Conservation (phyloP, 129 eudicot genomes). For the Daucus carota region DNA sequence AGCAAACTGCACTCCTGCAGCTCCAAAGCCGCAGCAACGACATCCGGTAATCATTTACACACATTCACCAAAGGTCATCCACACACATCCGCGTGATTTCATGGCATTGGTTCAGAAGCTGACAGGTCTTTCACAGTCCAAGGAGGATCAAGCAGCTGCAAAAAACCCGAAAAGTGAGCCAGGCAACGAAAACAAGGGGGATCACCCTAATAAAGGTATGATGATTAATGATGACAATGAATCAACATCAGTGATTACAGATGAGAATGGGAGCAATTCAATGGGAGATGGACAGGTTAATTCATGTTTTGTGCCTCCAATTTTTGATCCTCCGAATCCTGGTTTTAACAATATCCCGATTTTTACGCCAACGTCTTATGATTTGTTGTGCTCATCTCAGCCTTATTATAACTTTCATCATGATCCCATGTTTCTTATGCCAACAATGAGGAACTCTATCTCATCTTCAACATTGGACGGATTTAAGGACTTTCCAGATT, state of each 20-base stretch:
- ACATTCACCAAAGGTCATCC: slow-evolving; percentile 54
- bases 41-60: slow-evolving; percentile 56
- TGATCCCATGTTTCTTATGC: slow-evolving; percentile 34
- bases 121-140: slow-evolving; percentile 30
- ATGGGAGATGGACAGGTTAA: slow-evolving; percentile 33
- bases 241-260: slow-evolving; percentile 37
- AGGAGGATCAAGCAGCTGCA: slow-evolving; percentile 14
- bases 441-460: slow-evolving; percentile 24
- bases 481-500: slow-evolving; percentile 36
- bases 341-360: slow-evolving; percentile 33
- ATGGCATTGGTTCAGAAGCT: slow-evolving; percentile 61
- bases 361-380: slow-evolving; percentile 20
- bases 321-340: slow-evolving; percentile 32
- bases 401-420: slow-evolving; percentile 29
- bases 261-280: slow-evolving; percentile 32
- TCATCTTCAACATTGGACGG: slow-evolving; percentile 35
- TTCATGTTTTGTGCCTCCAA: slow-evolving; percentile 34
- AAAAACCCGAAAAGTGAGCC: slow-evolving; percentile 16
- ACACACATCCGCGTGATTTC: slow-evolving; percentile 51
- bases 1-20: not conserved
- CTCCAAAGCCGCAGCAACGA: slow-evolving; percentile 17
- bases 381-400: slow-evolving; percentile 23
- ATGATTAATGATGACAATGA: slow-evolving; percentile 31
- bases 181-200: slow-evolving; percentile 6
- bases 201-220: not conserved